Evolutionary conservation across 345 rosid genomes (phyloP), one percentile per base, ranked within the genome.

Genomic region (Tarenaya hassleriana): DNA sequence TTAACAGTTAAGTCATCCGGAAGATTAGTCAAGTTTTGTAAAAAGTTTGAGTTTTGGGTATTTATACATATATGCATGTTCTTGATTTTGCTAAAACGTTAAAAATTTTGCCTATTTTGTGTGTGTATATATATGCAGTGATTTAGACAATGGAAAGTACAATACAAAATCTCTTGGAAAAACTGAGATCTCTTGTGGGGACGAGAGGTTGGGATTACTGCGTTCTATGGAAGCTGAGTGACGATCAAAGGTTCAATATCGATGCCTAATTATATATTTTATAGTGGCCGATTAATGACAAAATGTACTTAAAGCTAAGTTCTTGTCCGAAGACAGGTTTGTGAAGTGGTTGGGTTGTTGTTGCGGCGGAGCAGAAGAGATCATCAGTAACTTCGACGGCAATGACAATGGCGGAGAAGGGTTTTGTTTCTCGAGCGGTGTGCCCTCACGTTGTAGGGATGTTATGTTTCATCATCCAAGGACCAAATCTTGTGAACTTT

Each of bases 301-400:
- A n/a, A n/a, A n/a, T n/a, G n/a, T n/a, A n/a, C n/a, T n/a, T n/a
- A n/a, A n/a, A n/a, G n/a, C n/a, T 16, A 16, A 41, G 34, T 37
- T 19, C 37, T 43, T 37, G 5, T 41, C 3, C 48, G 31, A 33
- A 32, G 50, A 50, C 55, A 69, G 73, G 64, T 69, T 46, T 40
- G 44, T 86, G 43, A 90, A 78, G 75, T 86, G 90, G 94, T 53
- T 75, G 59, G 94, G 82, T 63, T 86, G 94, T 47, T 86, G 95
- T 66, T 90, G 97, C 55, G 84, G 72, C 41, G 94, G 94, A 49
- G 58, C 77, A 48, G 78, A 76, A 37, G 47, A 20, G 35, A 56
- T 33, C n/a, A n/a, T n/a, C 0, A 43, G n/a, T 12, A 40, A 17
- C 12, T 48, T 24, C 2, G 21, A 18, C 62, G 54, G 60, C 35